Conservation (phyloP, 2,329 filamentous ascomycete species). For the Epichloe gansuensis region DNA sequence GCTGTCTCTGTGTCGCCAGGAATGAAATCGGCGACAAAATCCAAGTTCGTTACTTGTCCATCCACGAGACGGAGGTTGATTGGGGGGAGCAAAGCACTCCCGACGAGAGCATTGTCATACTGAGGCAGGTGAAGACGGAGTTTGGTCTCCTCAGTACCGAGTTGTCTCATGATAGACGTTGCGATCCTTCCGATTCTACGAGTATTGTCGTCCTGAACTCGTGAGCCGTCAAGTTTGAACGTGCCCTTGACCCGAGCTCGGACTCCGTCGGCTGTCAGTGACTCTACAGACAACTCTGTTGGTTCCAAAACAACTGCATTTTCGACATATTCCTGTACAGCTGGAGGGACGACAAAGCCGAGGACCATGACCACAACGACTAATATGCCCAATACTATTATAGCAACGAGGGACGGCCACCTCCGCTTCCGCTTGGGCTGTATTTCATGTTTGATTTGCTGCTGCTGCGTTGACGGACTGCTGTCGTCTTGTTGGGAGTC, state of each 20-base stretch:
- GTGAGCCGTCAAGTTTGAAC: constrained; percentile 66
- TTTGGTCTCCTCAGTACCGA: constrained; percentile 60
- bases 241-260: constrained; percentile 69
- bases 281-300: constrained; percentile 71
- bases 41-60: constrained; percentile 61
- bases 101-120: constrained; percentile 64
- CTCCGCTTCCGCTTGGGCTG: constrained; percentile 18
- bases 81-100: constrained; percentile 62
- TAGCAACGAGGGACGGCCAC: constrained; percentile 71
- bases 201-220: constrained; percentile 57
- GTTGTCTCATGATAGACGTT: constrained; percentile 66
- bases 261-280: constrained; percentile 67
- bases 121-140: constrained; percentile 73
- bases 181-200: constrained; percentile 63
- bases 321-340: constrained; percentile 75
- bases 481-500: constrained; percentile 14
- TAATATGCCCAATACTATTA: constrained; percentile 49
- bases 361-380: constrained; percentile 59
- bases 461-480: constrained; percentile 15
- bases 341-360: constrained; percentile 69
- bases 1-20: constrained; percentile 69
- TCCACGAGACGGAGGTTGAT: constrained; percentile 67
- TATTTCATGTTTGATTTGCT: constrained; percentile 12
- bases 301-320: constrained; percentile 72
- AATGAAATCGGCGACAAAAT: constrained; percentile 64